Conservation (phyloP, 2,329 filamentous ascomycete species). For the Colletotrichum siamense region DNA sequence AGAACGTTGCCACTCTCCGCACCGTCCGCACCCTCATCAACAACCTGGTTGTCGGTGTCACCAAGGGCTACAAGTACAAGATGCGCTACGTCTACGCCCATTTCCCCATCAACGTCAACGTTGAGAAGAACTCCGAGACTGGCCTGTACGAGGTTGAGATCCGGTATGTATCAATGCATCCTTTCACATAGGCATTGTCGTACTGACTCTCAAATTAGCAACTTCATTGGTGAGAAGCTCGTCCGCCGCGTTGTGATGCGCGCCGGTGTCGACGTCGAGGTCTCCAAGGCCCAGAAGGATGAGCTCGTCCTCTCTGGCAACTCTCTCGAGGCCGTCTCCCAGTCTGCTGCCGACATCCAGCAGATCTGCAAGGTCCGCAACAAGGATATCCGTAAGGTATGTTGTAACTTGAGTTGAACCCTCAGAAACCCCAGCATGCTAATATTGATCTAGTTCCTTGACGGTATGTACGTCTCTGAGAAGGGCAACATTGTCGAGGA, state of each 20-base stretch:
- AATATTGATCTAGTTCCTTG: constrained; percentile 78
- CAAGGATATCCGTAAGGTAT: constrained; percentile 99
- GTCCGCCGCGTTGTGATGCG: constrained; percentile 91
- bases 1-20: constrained; percentile 96
- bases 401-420: constrained; percentile 26
- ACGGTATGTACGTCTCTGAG: constrained; percentile 99
- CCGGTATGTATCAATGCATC: constrained; percentile 65
- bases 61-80: constrained; percentile 99
- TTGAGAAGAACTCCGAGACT: constrained; percentile 94
- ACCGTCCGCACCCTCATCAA: constrained; percentile 98
- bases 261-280: constrained; percentile 86
- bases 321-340: constrained; percentile 96
- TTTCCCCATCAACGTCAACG: constrained; percentile 99
- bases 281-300: constrained; percentile 94
- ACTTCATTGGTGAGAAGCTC: constrained; percentile 99
- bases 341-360: constrained; percentile 98
- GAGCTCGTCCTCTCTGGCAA: constrained; percentile 93
- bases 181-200: neutral
- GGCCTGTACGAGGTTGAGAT: constrained; percentile 93
- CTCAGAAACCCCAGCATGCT: constrained; percentile 12
- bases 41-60: constrained; percentile 98
- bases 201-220: constrained; percentile 55
- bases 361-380: constrained; percentile 99
- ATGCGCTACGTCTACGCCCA: constrained; percentile 99
- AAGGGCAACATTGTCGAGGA: constrained; percentile 90